phyloP scores from a whole-genome alignment of 164 flowering plant species.

The Houttuynia cordata region DNA sequence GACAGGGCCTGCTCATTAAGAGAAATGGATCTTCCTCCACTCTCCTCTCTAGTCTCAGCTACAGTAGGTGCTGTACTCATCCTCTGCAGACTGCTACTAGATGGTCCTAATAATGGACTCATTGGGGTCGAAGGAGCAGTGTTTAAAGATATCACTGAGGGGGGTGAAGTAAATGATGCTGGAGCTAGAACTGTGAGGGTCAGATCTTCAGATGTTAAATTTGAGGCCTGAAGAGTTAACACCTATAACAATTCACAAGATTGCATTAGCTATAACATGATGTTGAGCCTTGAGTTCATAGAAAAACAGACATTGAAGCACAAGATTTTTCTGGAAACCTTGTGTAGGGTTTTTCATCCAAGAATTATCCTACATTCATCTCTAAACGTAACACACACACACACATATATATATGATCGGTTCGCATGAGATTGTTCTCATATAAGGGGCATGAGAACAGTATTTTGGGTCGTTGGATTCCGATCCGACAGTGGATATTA shows the following conservation, averaged over 20 bases:
- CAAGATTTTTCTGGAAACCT: no score
- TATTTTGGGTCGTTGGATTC: no score
- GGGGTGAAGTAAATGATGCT: conserved; percentile 74
- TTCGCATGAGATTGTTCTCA: no score
- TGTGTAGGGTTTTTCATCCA: no score
- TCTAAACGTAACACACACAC: no score
- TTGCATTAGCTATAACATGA: not conserved
- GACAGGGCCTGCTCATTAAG: conserved; percentile 29
- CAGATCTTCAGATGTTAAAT: conserved; percentile 81
- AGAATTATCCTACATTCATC: no score
- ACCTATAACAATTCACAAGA: conserved; percentile 39
- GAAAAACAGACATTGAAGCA: no score
- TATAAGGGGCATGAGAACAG: no score
- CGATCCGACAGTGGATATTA: no score
- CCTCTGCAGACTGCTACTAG: conserved; percentile 23
- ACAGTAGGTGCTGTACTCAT: conserved; percentile 21
- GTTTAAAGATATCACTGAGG: conserved; percentile 67
- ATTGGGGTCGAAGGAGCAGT: conserved; percentile 64
- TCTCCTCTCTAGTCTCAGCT: conserved; percentile 27
- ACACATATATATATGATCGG: no score
- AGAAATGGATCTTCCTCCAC: conserved; percentile 27
- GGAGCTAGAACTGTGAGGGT: conserved; percentile 94
- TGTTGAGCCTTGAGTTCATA: not conserved
- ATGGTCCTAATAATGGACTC: conserved; percentile 43
- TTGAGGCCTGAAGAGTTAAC: conserved; percentile 88